These are phyloP conservation scores for Pelargonium fulgidum DNA, from an alignment of 441 rosid genomes.

Conservation along the genomic window DNA sequence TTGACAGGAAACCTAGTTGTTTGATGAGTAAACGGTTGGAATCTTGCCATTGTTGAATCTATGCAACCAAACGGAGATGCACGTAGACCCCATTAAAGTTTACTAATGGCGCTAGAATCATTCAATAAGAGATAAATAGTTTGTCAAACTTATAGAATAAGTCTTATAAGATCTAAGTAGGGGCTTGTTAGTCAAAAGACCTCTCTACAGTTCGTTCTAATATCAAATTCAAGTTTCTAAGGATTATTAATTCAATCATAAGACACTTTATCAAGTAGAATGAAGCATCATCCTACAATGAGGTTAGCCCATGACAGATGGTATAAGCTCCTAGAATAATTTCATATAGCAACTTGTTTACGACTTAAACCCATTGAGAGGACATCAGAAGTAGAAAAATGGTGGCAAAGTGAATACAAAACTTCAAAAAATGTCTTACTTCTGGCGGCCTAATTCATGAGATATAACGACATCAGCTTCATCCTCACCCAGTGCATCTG, in stretches of 20 bases:
- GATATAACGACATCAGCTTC: conserved; percentile 89
- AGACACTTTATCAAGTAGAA: conserved; percentile 9
- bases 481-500: conserved; percentile 98
- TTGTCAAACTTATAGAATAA: not conserved
- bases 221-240: not conserved
- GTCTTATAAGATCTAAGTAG: not conserved
- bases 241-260: conserved; percentile 6
- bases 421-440: conserved; percentile 33
- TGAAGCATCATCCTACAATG: conserved; percentile 3
- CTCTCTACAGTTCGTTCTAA: not conserved
- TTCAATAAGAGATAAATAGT: not conserved
- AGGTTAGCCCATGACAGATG: conserved; percentile 11
- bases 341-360: conserved; percentile 7
- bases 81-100: not conserved
- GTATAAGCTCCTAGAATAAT: not conserved
- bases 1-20: not conserved
- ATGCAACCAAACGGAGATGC: not conserved
- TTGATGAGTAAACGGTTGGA: not conserved
- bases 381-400: conserved; percentile 16
- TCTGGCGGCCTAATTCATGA: conserved; percentile 45
- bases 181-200: not conserved
- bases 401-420: conserved; percentile 9
- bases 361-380: conserved; percentile 4
- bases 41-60: not conserved
- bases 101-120: too few species aligned